Percentiles rank a stretch among this genome's conserved stretches.
Evolutionary conservation across 1,284 basidiomycete species (phyloP).

Genomic region (Cryptococcus amylolentus): DNA sequence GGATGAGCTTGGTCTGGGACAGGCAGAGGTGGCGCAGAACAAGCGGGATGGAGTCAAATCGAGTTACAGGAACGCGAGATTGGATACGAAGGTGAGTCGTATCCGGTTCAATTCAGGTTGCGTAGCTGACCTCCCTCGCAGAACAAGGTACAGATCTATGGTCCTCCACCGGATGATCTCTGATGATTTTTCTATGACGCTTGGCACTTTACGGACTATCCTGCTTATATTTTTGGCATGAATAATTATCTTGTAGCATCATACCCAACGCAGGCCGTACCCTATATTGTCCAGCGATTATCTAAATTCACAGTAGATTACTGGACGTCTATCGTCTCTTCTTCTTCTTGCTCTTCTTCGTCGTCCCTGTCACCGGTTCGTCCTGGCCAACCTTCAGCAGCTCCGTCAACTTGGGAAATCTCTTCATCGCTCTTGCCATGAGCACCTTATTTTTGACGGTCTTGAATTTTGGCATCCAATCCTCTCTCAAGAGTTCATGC

Average conservation of each 20-base stretch:
- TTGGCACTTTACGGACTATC: not conserved
- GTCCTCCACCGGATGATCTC: constrained; percentile 39
- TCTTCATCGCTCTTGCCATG: constrained; percentile 6
- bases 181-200: not conserved
- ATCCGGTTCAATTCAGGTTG: not conserved
- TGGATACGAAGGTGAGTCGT: constrained; percentile 57
- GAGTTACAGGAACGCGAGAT: constrained; percentile 58
- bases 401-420: constrained; percentile 8
- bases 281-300: no score
- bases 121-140: constrained; percentile 2
- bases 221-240: not conserved
- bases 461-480: constrained; percentile 20
- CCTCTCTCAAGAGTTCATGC: constrained; percentile 11
- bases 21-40: constrained; percentile 63
- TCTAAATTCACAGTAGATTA: no score
- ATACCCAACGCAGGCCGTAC: no score
- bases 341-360: not conserved
- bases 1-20: constrained; percentile 64
- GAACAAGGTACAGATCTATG: constrained; percentile 62
- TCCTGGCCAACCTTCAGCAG: constrained; percentile 2
- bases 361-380: not conserved
- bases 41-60: constrained; percentile 59
- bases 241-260: not conserved
- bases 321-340: not conserved
- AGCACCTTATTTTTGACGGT: constrained; percentile 11